Evolutionary conservation across 192 early-diverging fungal genomes (phyloP), one percentile per base, ranked within the genome.

Genomic region (Coemansia sp.): DNA sequence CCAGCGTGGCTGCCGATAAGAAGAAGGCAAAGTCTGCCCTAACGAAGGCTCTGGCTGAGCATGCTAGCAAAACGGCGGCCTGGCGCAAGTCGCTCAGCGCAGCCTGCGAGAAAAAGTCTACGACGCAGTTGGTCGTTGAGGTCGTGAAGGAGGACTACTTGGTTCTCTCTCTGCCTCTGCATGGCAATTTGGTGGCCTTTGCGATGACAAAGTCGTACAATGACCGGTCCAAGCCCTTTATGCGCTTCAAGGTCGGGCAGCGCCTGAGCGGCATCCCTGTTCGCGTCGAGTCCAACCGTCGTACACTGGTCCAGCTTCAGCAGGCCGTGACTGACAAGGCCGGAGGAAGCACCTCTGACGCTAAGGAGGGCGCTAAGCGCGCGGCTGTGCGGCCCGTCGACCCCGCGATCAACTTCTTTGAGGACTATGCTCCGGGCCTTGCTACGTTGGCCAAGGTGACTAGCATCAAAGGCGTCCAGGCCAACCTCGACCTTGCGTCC

Each of bases 131-230:
- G 25, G 75, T 85, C 23, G 84, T 94, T 37, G 87, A 91, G 63
- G 61, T 92, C 12, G 85, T 94, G 59, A 94, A 93, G 79, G 86
- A 93, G 28, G 88, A 90, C 68, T 94, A 94, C 63, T 53, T 87
- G 23, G 84, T 94, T 25, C 58, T 92, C 11, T 85, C 87, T 5
- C 53, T 94, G 58, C 91, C 92, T 1, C 62, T 65, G 34, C 39
- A 79, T 37, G 70, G 72, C 64, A 83, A 88, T 59, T 56, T 65
- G 36, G 75, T 90, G 59, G 84, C 80, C 1, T 89, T 88, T 73
- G 86, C 88, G 7, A 56, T 79, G 52, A 76, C 84, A 50, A 86
- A 87, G 43, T 68, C 77, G 18, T 84, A 80, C 76, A 90, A 90
- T 75, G 79, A 87, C 67, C 65, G 85, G 26, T 83, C 82, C 35